Evolutionary conservation across 2,329 filamentous ascomycete genomes (phyloP), one percentile per base, ranked within the genome.

Genomic region (Fusarium compactum): DNA sequence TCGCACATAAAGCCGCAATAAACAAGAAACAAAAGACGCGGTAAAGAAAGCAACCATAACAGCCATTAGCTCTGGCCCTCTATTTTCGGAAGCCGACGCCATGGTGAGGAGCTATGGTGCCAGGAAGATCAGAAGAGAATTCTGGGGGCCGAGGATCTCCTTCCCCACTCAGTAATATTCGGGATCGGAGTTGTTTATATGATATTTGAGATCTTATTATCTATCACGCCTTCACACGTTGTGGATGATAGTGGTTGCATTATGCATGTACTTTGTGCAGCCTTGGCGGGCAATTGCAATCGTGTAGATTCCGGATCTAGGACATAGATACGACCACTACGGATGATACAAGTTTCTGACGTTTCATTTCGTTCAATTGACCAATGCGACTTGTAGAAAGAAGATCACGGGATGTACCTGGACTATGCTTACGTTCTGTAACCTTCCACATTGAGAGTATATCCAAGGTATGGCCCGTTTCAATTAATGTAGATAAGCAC

Each of bases 1-100:
- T 16, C 80, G 76, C 16, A 80, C 78, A 62, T 78, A 81, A 22
- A 71, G 74, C 55, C 80, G 67, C 30, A 82, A 50, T 1, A 61
- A 6, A 10, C 76, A 76, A 27, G 76, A 70, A 9, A 75, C 56
- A 18, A 75, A 6, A 1, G 78, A 74, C 29, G 72, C 18, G 3
- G 61, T 32, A 22, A 77, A 46, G 14, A 80, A 74, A n/a, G 72
- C 34, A 38, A 75, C 66, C 45, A 78, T 79, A 55, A 81, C 76
- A 11, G 45, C 77, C 57, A 75, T 54, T 20, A 82, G 71, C 69
- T 73, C 59, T 25, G 75, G 73, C 16, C 77, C 78, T 43, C 79
- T 74, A 53, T 78, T 78, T 64, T 59, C 58, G 27, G 67, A 34
- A 15, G 30, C 7, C 10, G 45, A 10, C 3, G 62, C 56, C 65